Percentiles rank a stretch among this genome's conserved stretches.
Conservation (phyloP, 306 rosid genomes). For the Crotalaria pallida region DNA sequence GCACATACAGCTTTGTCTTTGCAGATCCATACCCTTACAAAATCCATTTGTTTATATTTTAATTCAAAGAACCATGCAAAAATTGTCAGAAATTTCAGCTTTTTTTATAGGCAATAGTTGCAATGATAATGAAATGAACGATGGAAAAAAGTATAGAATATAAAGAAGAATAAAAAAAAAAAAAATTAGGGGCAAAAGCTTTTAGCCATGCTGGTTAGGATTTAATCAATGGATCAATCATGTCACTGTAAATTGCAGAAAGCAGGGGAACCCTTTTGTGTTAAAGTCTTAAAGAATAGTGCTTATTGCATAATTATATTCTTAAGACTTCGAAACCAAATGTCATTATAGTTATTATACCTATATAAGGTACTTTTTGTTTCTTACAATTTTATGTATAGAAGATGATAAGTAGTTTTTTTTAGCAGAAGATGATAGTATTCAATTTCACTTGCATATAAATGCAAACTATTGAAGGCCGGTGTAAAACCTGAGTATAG, state of each 20-base stretch:
- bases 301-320: too few species aligned
- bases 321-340: too few species aligned
- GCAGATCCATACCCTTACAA: slow-evolving; percentile 11
- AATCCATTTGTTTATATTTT: neutral
- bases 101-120: neutral
- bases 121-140: slow-evolving; percentile 18
- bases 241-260: slow-evolving; percentile 46
- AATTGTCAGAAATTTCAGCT: slow-evolving; percentile 42
- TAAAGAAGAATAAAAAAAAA: neutral
- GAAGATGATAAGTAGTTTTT: too few species aligned
- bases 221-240: slow-evolving; percentile 54
- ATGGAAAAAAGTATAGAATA: neutral
- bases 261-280: slow-evolving; percentile 11
- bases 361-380: too few species aligned
- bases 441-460: too few species aligned
- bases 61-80: slow-evolving; percentile 37
- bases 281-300: too few species aligned
- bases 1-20: neutral
- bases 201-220: slow-evolving; percentile 28
- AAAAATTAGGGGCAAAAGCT: slow-evolving; percentile 2
- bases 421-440: too few species aligned
- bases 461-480: too few species aligned
- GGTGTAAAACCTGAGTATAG: too few species aligned
- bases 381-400: too few species aligned
- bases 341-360: too few species aligned